These are phyloP conservation scores for Trichoderma parareesei DNA, from an alignment of 495 filamentous ascomycete genomes.

Conservation along the genomic window DNA sequence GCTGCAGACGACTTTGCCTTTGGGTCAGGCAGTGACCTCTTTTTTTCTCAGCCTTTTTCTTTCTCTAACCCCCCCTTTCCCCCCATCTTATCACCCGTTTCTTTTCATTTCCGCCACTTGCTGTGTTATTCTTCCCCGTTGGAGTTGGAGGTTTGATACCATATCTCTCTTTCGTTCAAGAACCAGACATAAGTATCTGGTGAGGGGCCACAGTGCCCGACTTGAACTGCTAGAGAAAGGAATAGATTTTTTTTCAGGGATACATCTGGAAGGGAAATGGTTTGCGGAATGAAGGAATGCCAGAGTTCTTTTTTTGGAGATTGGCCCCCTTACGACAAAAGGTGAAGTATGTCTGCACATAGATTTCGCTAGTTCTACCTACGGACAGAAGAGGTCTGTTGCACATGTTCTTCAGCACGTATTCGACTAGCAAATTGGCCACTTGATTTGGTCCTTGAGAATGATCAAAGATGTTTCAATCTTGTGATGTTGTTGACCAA, in stretches of 20 bases:
- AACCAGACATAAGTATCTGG: slow-evolving; percentile 1
- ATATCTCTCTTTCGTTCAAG: not conserved
- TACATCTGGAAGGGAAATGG: not conserved
- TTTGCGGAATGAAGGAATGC: not conserved
- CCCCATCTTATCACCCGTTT: not conserved
- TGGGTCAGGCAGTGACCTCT: not conserved
- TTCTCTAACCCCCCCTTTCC: not conserved
- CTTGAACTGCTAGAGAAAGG: not conserved
- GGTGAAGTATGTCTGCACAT: slow-evolving; percentile 8
- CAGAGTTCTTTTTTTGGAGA: not conserved
- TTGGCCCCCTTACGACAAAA: not conserved
- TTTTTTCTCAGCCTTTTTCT: not conserved
- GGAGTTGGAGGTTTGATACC: not conserved
- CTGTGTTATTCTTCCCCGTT: not conserved
- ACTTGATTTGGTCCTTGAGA: not conserved
- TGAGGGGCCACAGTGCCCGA: not conserved
- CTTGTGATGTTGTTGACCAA: no score
- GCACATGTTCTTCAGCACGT: not conserved
- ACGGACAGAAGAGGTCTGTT: not conserved
- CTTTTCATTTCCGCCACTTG: not conserved
- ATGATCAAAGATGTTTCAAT: not conserved
- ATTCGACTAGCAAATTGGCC: not conserved
- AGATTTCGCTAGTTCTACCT: not conserved
- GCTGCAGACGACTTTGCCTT: not conserved
- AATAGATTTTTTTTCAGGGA: not conserved